These are phyloP conservation scores for Penicillium sp. DNA, from an alignment of 2,329 filamentous ascomycete genomes.

Conservation along the genomic window DNA sequence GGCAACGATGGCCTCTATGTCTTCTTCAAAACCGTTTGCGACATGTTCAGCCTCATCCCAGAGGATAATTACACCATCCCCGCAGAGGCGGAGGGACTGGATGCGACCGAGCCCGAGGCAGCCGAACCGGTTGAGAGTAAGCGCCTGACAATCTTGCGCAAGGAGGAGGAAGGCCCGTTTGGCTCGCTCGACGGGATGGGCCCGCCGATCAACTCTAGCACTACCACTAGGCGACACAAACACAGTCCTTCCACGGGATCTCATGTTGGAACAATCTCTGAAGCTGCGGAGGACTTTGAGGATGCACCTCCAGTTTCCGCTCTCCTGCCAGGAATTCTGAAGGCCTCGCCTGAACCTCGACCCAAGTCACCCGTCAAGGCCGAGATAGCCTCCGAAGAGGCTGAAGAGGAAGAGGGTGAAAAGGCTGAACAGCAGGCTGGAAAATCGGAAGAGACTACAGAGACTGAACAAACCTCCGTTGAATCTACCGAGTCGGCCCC, in stretches of 20 bases:
- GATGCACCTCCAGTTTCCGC: conserved; percentile 19
- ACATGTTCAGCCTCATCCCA: conserved; percentile 84
- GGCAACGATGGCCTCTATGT: conserved; percentile 89
- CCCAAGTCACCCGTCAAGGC: conserved; percentile 18
- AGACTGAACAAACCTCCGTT: not conserved
- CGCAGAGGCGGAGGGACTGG: conserved; percentile 85
- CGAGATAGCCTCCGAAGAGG: conserved; percentile 10
- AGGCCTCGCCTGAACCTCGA: conserved; percentile 18
- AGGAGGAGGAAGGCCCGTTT: conserved; percentile 32
- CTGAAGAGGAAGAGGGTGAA: not conserved
- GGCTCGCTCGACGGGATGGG: conserved; percentile 30
- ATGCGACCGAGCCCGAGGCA: conserved; percentile 46
- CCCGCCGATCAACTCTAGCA: conserved; percentile 60
- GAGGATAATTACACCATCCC: conserved; percentile 96
- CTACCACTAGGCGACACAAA: conserved; percentile 82
- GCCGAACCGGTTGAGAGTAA: conserved; percentile 33
- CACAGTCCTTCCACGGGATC: conserved; percentile 80
- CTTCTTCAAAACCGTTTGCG: conserved; percentile 96
- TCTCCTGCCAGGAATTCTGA: conserved; percentile 18
- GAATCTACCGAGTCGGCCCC: conserved; percentile 2
- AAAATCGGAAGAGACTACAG: not conserved
- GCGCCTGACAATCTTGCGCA: conserved; percentile 43
- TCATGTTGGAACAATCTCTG: conserved; percentile 78
- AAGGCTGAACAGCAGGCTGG: conserved; percentile 2
- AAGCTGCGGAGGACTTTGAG: conserved; percentile 76